Base-by-base conservation (phyloP, 805 yeast species). In the Wickerhamomyces tratensis region DNA sequence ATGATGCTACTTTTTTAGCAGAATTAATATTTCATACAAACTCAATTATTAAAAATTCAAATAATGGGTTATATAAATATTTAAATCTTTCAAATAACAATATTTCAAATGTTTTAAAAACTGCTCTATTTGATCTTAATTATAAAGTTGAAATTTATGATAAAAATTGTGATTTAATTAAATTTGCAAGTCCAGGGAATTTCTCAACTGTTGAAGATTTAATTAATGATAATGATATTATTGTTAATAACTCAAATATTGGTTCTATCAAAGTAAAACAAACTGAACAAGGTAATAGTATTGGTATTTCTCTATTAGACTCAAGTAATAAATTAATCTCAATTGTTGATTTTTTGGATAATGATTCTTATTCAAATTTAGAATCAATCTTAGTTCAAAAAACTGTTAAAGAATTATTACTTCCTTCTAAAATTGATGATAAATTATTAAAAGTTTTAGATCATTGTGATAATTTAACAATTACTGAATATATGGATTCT, bases 101-200 rank as follows among this genome's bases (percentile, higher is more conserved):
- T 2, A 74, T 89, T 43, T 64, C 76, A 25, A 77, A 76, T 44
- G 59, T 91, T 37, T 62, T 89, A 44, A 76, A 75, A 42, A 72
- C 72, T 45, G 79, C 86, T 42, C 69, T 93, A 25, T 67, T 88
- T 38, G 86, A 81, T 36, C 69, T 74, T 39, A 86, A 88, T 14
- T 72, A 72, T 53, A 87, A 87, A 58, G 74, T 93, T 14, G 96
- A 89, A 56, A 74, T 93, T 14, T 91, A 84, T 58, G 79, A 79
- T 50, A 77, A 71, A 56, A 64, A 61, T 46, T 91, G 95, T 75
- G 68, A 61, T 40, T 64, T 74, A 41, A 50, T 65, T 48, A 73
- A 67, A 44, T 63, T 70, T 37, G 96, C 96, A 0, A 82, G 95
- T 1, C 97, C 98, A 0, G 98, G 98, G 6, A 89, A 93, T 60